phyloP scores from a whole-genome alignment of 768 basidiomycete species.

The Termitomyces eurrhizus region DNA sequence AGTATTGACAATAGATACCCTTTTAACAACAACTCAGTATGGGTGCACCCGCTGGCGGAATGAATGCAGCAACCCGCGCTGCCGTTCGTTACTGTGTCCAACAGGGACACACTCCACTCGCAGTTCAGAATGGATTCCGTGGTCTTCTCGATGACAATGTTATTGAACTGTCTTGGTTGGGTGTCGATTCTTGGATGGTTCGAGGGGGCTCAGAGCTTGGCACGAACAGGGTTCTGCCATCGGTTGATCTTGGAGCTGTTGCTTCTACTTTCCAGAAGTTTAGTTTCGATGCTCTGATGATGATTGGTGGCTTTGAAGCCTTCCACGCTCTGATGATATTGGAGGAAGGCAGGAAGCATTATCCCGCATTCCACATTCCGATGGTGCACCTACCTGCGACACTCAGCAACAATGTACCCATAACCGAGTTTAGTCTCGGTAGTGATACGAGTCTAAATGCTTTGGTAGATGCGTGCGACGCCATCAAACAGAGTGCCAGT shows the following conservation, averaged over 20 bases:
- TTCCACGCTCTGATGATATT: constrained; percentile 77
- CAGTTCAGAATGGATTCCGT: constrained; percentile 93
- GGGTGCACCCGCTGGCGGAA: constrained; percentile 96
- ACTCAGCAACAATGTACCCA: constrained; percentile 95
- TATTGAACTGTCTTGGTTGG: constrained; percentile 87
- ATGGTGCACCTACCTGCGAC: constrained; percentile 96
- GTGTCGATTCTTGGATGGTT: constrained; percentile 94
- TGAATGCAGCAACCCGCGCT: constrained; percentile 97
- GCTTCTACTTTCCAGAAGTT: constrained; percentile 91
- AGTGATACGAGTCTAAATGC: constrained; percentile 98
- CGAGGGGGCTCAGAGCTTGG: constrained; percentile 97
- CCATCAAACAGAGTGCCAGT: constrained; percentile 97
- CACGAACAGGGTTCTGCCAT: constrained; percentile 88
- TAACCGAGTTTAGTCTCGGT: constrained; percentile 95
- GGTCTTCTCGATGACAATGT: constrained; percentile 90
- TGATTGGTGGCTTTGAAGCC: constrained; percentile 97
- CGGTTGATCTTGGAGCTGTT: constrained; percentile 80
- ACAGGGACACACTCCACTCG: constrained; percentile 91
- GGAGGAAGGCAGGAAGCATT: constrained; percentile 75
- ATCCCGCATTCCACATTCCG: constrained; percentile 93
- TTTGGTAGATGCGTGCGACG: constrained; percentile 94
- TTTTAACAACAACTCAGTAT: constrained; percentile 46
- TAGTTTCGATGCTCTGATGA: constrained; percentile 69
- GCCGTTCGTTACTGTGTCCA: constrained; percentile 90
- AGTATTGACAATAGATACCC: neutral